Conservation (phyloP, 2,329 filamentous ascomycete species). For the Trichoderma sp. region DNA sequence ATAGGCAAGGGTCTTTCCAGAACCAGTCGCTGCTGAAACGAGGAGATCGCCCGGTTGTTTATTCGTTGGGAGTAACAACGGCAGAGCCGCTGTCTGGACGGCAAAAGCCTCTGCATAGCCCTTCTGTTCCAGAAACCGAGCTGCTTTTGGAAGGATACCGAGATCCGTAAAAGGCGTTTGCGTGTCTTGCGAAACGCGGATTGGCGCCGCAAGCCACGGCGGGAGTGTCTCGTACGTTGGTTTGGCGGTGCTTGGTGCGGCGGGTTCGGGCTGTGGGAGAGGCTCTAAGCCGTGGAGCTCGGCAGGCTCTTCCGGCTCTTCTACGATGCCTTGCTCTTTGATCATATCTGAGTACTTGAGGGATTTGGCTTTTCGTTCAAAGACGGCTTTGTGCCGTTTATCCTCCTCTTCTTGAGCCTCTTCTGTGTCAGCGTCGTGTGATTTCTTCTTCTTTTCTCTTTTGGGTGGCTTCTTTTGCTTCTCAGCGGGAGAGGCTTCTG, state of each 20-base stretch:
- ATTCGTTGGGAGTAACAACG: conserved; percentile 70
- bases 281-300: conserved; percentile 72
- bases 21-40: conserved; percentile 90
- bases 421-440: conserved; percentile 27
- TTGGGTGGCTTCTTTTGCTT: conserved; percentile 28
- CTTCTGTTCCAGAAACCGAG: conserved; percentile 66
- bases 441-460: conserved; percentile 37
- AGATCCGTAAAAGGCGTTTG: conserved; percentile 63
- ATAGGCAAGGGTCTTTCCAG: conserved; percentile 93
- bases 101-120: conserved; percentile 45
- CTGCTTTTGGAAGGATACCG: conserved; percentile 61
- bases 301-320: conserved; percentile 41
- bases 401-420: conserved; percentile 35
- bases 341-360: conserved; percentile 50
- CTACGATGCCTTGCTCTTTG: conserved; percentile 37
- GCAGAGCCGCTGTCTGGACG: conserved; percentile 60
- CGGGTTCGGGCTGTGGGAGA: conserved; percentile 73
- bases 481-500: background rate
- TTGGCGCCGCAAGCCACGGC: conserved; percentile 75
- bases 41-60: conserved; percentile 74
- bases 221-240: conserved; percentile 79
- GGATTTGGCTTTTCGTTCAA: conserved; percentile 59
- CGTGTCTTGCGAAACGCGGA: conserved; percentile 64
- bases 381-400: conserved; percentile 51
- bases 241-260: conserved; percentile 56